Base-by-base conservation (phyloP, 2,329 filamentous ascomycete genomes). In the Teratosphaeria destructans region DNA sequence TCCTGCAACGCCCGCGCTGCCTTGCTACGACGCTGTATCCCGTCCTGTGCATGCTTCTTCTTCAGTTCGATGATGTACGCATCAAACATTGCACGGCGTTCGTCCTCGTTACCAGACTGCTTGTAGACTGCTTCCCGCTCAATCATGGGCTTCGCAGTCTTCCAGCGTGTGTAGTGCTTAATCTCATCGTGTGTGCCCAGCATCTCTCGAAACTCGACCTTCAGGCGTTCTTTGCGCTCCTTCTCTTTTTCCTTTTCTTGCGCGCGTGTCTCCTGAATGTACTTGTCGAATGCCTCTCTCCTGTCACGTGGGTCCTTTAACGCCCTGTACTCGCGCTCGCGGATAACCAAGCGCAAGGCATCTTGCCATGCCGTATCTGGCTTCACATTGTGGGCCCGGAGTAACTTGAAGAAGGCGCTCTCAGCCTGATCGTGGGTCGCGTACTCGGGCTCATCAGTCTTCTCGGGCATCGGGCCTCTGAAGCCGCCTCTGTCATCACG, bases 151-250 rank as follows among this genome's bases (percentile, higher is more conserved):
- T 90, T 86, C 57, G 93, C 94, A 16, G 90, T 96, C 81, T 91
- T 95, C 94, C 94, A 99, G 62, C 91, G 88, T 52, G 93, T 96
- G 74, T 95, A 96, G 73, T 96, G 85, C 74, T 92, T 94, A 75
- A 99, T 97, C 75, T 99, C 94, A 62, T 92, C 91, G 74, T 99
- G 93, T 65, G 91, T 92, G 76, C 88, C 90, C 66, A 99, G 82
- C 94, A 99, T 99, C 59, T 87, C 92, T 66, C 88, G 88, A 75
- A 99, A 99, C 79, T 97, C 94, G 74, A 89, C 82, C 69, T 91
- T 89, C 70, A 97, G 82, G 78, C 96, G 97, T 68, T 89, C 82
- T 74, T 95, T 82, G 72, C 94, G 87, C 76, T 97, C 93, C 75
- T 95, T 93, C 71, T 92, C 92, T 67, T 89, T 88, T 74, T 95